phyloP scores from a whole-genome alignment of 208 protist genomes.

The Porcisia hertigi region DNA sequence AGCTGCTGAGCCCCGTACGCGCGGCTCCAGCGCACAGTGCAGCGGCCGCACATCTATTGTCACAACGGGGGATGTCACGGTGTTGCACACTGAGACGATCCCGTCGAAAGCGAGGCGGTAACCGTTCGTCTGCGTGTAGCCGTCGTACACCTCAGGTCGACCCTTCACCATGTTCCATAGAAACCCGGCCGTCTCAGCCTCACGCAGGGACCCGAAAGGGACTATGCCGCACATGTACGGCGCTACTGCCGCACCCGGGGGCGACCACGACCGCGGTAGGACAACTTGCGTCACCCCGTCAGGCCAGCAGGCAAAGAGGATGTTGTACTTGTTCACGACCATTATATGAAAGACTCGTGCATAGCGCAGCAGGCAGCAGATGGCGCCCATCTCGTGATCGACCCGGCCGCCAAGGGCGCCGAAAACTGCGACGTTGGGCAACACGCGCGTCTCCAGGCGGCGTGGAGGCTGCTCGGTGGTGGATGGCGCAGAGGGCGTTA shows the following conservation, averaged over 20 bases:
- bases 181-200: constrained; percentile 75
- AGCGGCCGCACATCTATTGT: constrained; percentile 58
- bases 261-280: constrained; percentile 11
- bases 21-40: background rate
- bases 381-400: constrained; percentile 71
- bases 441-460: constrained; percentile 27
- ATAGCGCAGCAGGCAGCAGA: constrained; percentile 37
- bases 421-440: constrained; percentile 63
- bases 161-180: constrained; percentile 74
- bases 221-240: constrained; percentile 61
- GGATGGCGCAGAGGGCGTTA: constrained; percentile 2
- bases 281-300: constrained; percentile 63
- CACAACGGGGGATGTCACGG: constrained; percentile 38
- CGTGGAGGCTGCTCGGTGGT: background rate
- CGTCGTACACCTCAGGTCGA: constrained; percentile 37
- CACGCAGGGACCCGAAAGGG: constrained; percentile 48
- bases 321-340: constrained; percentile 49
- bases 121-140: constrained; percentile 38
- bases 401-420: constrained; percentile 76
- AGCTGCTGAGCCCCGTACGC: background rate
- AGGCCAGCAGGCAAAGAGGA: constrained; percentile 71
- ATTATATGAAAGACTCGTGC: constrained; percentile 40
- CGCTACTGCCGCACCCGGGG: constrained; percentile 9
- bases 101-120: constrained; percentile 58
- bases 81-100: constrained; percentile 68